Base-by-base conservation (phyloP, 148 eudicot species). In the Dysphania ambrosioides region DNA sequence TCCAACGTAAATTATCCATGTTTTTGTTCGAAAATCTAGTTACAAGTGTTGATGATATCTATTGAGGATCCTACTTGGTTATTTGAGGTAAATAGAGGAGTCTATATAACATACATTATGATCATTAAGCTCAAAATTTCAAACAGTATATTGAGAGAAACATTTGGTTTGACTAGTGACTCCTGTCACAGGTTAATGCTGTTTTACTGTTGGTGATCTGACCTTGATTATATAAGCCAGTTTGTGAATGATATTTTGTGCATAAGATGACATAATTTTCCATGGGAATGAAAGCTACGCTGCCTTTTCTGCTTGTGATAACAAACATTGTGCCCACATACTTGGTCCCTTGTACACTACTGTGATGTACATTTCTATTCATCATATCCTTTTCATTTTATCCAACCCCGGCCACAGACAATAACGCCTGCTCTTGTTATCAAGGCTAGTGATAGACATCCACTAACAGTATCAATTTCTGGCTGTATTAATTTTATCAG, bases 321-420 rank as follows among this genome's bases (percentile, higher is more conserved):
- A 72, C 65, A 19, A 31, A 32, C 55, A 73, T 26, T 80, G 73
- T 76, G 79, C n/a, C 12, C 56, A 72, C 56, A n/a, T 26, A 61
- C 31, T 70, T 62, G 42, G 38, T 73, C 36, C 23, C 18, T 16
- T 74, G 29, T 31, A 36, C 26, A 67, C 40, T 44, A 64, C 42
- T 63, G 57, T 44, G 3, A 62, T 49, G 34, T 36, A 16, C 41
- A 56, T 35, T 64, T 24, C 31, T 53, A 55, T 27, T 27, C 53
- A 34, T 12, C 71, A 6, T 40, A 67, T 58, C 73, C 63, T 57
- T 65, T 57, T 72, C 69, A 41, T 26, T 71, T 44, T 53, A 44
- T 21, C 66, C 58, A 31, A 31, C 64, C 75, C 73, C n/a, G n/a
- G n/a, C n/a, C 69, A 58, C 75, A 66, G 42, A 47, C 76, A 34